A percentile compares a stretch with the other conserved stretches of the same genome.
Conservation (phyloP, 169 alveolate species). For the Eimeria mitis region DNA sequence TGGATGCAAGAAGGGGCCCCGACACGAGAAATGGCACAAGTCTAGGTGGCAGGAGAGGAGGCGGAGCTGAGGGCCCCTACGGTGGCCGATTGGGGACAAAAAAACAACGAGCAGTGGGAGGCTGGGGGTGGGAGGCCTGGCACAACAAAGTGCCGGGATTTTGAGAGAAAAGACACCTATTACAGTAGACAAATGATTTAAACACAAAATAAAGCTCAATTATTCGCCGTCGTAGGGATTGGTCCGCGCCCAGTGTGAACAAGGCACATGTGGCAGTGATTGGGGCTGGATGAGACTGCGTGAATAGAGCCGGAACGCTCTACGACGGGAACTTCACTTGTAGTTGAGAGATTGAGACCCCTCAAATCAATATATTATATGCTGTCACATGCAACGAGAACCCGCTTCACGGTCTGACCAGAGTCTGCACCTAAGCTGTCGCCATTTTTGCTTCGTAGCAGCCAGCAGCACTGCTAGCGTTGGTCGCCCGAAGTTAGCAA, state of each 20-base stretch:
- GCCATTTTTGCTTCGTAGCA: background rate
- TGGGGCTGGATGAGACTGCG: constrained; percentile 18
- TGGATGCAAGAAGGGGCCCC: constrained; percentile 48
- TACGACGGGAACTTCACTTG: background rate
- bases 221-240: background rate
- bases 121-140: constrained; percentile 13
- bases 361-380: background rate
- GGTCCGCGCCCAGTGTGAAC: background rate
- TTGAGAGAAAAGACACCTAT: background rate
- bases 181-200: background rate
- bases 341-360: background rate
- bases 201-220: background rate
- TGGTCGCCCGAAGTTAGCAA: too few relatives aligned
- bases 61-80: constrained; percentile 22
- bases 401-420: background rate
- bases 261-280: constrained; percentile 25
- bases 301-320: constrained; percentile 3
- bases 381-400: background rate
- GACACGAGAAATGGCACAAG: background rate
- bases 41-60: background rate
- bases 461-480: too few relatives aligned
- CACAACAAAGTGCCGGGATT: background rate
- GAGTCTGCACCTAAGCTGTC: background rate
- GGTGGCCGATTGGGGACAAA: constrained; percentile 42
- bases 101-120: constrained; percentile 23